Conservation (phyloP, 202 grass and related monocot genomes). For the Hordeum pubiflorum region DNA sequence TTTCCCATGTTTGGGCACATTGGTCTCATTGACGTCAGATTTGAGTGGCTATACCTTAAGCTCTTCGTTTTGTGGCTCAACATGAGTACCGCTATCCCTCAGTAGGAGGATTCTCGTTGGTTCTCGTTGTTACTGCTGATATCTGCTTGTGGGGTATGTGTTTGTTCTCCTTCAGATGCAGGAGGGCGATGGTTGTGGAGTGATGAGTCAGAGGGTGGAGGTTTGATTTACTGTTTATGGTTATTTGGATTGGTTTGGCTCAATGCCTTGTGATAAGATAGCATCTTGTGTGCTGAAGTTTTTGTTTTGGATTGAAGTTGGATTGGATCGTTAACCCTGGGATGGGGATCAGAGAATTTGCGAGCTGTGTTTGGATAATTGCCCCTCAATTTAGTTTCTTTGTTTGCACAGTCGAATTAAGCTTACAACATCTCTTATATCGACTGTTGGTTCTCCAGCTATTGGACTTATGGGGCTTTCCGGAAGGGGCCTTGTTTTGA, state of each 20-base stretch:
- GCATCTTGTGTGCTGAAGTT: too few species aligned
- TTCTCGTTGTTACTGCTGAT: too few species aligned
- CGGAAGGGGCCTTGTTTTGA: background rate
- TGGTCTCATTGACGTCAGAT: background rate
- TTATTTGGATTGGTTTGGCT: background rate
- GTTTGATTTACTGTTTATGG: background rate
- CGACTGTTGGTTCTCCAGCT: background rate
- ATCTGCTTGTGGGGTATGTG: background rate
- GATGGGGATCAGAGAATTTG: background rate
- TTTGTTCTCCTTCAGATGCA: background rate
- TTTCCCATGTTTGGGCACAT: too few species aligned
- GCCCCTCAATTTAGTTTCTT: background rate
- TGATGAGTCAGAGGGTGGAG: background rate
- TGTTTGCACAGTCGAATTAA: too few species aligned
- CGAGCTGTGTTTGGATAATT: background rate
- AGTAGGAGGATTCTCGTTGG: too few species aligned
- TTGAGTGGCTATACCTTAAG: too few species aligned
- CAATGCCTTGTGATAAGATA: too few species aligned
- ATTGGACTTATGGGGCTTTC: background rate
- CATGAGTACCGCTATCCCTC: too few species aligned
- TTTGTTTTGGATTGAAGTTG: background rate
- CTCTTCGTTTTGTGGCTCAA: too few species aligned
- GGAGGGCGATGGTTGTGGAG: background rate
- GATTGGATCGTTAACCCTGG: background rate
- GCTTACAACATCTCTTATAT: too few species aligned